phyloP scores from a whole-genome alignment of 371 early-diverging fungal genomes.

The Saksenaea vasiformis region DNA sequence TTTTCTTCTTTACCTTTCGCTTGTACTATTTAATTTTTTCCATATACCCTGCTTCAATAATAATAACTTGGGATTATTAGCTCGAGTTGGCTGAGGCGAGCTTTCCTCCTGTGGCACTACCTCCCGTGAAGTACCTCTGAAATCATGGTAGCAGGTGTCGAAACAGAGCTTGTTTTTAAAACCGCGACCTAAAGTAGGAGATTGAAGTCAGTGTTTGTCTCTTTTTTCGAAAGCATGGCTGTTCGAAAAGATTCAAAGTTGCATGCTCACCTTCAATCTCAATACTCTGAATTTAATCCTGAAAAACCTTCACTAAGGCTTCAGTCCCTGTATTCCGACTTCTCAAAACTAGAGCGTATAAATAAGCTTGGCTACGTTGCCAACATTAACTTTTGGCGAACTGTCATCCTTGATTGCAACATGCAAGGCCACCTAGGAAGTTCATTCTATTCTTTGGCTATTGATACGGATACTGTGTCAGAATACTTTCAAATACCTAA shows the following conservation, averaged over 20 bases:
- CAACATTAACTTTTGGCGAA: constrained; percentile 26
- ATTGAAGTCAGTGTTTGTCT: neutral
- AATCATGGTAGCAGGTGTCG: no score
- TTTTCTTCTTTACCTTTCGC: no score
- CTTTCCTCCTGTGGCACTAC: no score
- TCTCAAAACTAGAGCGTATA: constrained; percentile 14
- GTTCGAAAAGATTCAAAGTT: neutral
- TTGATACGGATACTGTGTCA: constrained; percentile 7
- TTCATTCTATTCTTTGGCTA: constrained; percentile 7
- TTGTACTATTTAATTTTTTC: no score
- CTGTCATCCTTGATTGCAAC: constrained; percentile 28
- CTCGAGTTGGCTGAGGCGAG: no score
- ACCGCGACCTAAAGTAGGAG: neutral
- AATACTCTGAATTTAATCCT: constrained; percentile 19
- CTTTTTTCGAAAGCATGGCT: neutral
- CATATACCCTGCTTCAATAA: no score
- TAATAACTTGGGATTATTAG: no score
- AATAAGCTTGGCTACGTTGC: constrained; percentile 21
- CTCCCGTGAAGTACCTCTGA: no score
- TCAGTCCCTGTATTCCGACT: constrained; percentile 21
- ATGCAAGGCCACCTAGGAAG: constrained; percentile 14
- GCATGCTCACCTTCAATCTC: constrained; percentile 11
- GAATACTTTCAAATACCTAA: constrained; percentile 14
- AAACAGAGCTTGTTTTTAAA: no score
- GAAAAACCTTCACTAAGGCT: constrained; percentile 14